phyloP scores from a whole-genome alignment of 2,329 filamentous ascomycete genomes.

The Fusarium bactridioides region DNA sequence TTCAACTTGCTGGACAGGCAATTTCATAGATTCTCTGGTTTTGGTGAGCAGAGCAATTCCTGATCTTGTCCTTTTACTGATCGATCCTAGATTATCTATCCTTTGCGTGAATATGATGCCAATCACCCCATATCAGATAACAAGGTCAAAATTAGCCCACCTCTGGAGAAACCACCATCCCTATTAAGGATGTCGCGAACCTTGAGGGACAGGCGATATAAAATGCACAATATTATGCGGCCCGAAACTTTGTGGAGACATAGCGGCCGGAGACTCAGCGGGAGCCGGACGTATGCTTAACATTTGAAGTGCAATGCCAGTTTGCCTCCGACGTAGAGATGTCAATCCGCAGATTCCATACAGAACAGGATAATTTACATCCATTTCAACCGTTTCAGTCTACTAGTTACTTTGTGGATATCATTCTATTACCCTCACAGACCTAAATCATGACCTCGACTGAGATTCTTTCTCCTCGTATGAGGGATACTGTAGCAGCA shows the following conservation, averaged over 20 bases:
- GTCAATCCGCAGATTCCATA: too few relatives aligned
- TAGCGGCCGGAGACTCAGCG: background rate
- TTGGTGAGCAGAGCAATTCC: too few relatives aligned
- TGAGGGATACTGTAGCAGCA: background rate
- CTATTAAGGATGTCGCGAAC: background rate
- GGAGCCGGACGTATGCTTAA: background rate
- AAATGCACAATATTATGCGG: background rate
- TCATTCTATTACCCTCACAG: too few relatives aligned
- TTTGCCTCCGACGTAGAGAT: too few relatives aligned
- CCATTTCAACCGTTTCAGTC: too few relatives aligned
- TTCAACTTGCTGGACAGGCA: background rate
- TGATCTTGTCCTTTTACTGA: background rate
- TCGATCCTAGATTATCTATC: background rate
- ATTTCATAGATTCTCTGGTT: too few relatives aligned
- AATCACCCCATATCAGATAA: background rate
- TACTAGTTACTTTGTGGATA: too few relatives aligned
- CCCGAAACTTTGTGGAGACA: background rate
- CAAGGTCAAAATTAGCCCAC: background rate
- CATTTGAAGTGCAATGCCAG: background rate
- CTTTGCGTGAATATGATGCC: background rate
- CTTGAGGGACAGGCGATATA: background rate
- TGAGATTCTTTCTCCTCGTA: background rate
- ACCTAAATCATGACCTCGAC: background rate
- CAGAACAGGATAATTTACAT: too few relatives aligned
- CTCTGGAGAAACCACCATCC: background rate